Percentiles rank a stretch among this genome's conserved stretches.
Evolutionary conservation across 1,139 yeast genomes (phyloP).

Genomic region (Yamadazyma jaroonii): DNA sequence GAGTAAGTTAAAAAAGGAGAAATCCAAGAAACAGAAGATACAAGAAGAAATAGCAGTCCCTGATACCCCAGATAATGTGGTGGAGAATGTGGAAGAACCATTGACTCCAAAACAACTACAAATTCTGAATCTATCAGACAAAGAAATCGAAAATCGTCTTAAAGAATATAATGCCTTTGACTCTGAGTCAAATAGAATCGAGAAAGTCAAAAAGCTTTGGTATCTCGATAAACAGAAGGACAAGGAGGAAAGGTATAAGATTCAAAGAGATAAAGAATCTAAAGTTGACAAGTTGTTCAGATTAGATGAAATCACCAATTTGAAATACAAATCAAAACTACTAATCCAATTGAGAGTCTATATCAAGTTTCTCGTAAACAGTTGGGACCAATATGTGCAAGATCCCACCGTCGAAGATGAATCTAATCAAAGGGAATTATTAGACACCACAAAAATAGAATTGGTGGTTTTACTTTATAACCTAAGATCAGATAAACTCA

Average conservation of each 20-base stretch:
- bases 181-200: slow-evolving; percentile 18
- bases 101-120: slow-evolving; percentile 1
- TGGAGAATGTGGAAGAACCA: too few relatives aligned
- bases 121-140: slow-evolving; percentile 17
- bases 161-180: slow-evolving; percentile 18
- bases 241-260: slow-evolving; percentile 10
- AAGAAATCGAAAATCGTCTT: slow-evolving; percentile 21
- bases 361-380: slow-evolving; percentile 41
- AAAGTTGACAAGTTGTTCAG: slow-evolving; percentile 24
- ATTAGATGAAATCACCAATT: slow-evolving; percentile 34
- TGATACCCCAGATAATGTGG: too few relatives aligned
- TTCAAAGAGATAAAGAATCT: slow-evolving; percentile 17
- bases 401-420: slow-evolving; percentile 3
- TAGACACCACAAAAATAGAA: slow-evolving; percentile 57
- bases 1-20: slow-evolving; percentile 3
- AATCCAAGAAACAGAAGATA: neutral
- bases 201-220: slow-evolving; percentile 25
- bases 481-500: slow-evolving; percentile 49
- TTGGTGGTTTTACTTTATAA: slow-evolving; percentile 59
- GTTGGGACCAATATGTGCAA: slow-evolving; percentile 37
- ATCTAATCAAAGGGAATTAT: slow-evolving; percentile 18
- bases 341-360: slow-evolving; percentile 46
- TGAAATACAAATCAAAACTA: slow-evolving; percentile 25
- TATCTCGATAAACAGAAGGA: slow-evolving; percentile 13
- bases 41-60: too few relatives aligned